Conservation (phyloP, 2,329 filamentous ascomycete genomes). For the Fusarium ambrosium region DNA sequence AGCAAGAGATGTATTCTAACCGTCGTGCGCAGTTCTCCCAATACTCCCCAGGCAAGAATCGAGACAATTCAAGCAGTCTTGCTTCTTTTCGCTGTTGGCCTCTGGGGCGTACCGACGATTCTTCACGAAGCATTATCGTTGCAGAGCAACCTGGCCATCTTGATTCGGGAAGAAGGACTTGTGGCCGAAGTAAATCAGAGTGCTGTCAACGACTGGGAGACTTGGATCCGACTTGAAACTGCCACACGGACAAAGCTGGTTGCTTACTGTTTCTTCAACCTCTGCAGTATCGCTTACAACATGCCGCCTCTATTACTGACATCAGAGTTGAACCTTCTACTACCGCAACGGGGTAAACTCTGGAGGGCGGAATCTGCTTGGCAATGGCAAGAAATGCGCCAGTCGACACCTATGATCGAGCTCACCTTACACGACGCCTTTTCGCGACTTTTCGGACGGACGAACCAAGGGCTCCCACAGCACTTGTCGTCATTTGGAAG, state of each 20-base stretch:
- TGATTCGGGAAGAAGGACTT: conserved; percentile 71
- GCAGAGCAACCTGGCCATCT: conserved; percentile 69
- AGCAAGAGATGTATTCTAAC: conserved; percentile 8
- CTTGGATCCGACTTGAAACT: conserved; percentile 70
- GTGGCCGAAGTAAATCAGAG: conserved; percentile 62
- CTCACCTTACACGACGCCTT: conserved; percentile 71
- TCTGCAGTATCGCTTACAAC: conserved; percentile 73
- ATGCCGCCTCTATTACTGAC: conserved; percentile 70
- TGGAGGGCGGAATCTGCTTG: conserved; percentile 70
- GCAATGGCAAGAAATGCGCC: conserved; percentile 72
- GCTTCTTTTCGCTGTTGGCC: conserved; percentile 70
- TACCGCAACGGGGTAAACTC: conserved; percentile 68
- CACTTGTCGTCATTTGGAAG: conserved; percentile 74
- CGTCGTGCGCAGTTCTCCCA: conserved; percentile 62
- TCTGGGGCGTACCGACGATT: conserved; percentile 73
- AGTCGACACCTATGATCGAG: conserved; percentile 64
- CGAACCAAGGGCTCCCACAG: conserved; percentile 61
- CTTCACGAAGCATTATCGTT: conserved; percentile 71
- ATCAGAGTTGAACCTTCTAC: conserved; percentile 68
- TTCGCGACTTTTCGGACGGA: conserved; percentile 66
- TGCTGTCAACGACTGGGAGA: conserved; percentile 66
- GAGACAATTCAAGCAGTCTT: conserved; percentile 76
- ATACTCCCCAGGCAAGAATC: conserved; percentile 70
- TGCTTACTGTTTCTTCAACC: conserved; percentile 73
- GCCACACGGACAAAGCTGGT: conserved; percentile 71